Evolutionary conservation across 805 yeast genomes (phyloP), one percentile per base, ranked within the genome.

Genomic region (Kodamaea lidongshanica): DNA sequence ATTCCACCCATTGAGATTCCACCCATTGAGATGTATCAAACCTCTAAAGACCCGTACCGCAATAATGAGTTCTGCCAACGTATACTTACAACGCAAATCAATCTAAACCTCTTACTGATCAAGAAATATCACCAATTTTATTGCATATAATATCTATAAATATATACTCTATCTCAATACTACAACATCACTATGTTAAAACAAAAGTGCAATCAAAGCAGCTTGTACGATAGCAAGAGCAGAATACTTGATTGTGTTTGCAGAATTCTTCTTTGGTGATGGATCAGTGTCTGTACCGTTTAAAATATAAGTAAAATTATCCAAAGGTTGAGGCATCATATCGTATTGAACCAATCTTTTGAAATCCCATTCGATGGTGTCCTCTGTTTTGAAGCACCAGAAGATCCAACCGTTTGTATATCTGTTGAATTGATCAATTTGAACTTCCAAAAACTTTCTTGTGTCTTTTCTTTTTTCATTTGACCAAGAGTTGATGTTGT

Each of bases 361-460:
- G 45, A 75, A 70, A 46, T 78, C 84, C 85, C 86, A 79, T 48
- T 77, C 85, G 12, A 72, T 57, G 1, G 82, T 72, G 33, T 56
- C 49, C 45, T 79, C 87, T 0, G 84, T 77, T 48, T 77, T 78
- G 58, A 67, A 78, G 42, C 75, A 74, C 87, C 86, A 79, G 44
- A 77, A 79, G 21, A 78, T 69, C 73, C 78, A 79, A 0, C 86
- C 86, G 7, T 58, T 56, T 19, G 66, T 59, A 27, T 48, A 37
- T 31, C 58, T 41, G 12, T 57, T 58, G 46, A 65, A 79, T 16
- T 72, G 61, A 28, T 74, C 72, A 31, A 79, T 46, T 45, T 79
- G 86, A 23, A 71, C 73, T 45, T 79, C 84, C 21, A 79, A 61
- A 39, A 67, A 70, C 44, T 63, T 67, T 34, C 84, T 59, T 7